phyloP scores from a whole-genome alignment of 306 rosid species.

The Alnus glutinosa region DNA sequence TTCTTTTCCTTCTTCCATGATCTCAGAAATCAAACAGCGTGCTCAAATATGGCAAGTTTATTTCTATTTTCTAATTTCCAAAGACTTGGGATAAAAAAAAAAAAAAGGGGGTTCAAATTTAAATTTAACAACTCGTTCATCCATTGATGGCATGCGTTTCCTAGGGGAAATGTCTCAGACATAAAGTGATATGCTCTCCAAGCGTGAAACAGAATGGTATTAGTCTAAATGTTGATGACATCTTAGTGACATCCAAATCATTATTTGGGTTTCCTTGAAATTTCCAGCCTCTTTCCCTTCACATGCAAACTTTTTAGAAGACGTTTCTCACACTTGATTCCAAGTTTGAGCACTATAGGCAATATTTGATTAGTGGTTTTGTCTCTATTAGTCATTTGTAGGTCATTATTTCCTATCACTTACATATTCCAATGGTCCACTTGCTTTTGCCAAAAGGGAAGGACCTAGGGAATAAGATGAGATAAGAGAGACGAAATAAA shows the following conservation, averaged over 20 bases:
- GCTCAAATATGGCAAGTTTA: background rate
- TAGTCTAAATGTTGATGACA: background rate
- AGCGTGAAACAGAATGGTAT: background rate
- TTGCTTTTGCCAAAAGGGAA: background rate
- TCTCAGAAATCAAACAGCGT: background rate
- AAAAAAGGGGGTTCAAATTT: background rate
- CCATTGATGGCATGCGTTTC: background rate
- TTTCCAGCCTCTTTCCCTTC: background rate
- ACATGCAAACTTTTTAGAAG: background rate
- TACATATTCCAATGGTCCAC: background rate
- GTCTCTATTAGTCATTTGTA: background rate
- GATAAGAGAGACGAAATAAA: slow-evolving; percentile 14
- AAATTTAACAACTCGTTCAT: background rate
- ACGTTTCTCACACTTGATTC: background rate
- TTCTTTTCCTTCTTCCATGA: background rate
- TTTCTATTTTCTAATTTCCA: background rate
- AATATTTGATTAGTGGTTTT: background rate
- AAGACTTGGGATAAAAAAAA: background rate
- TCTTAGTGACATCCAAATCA: too few species aligned
- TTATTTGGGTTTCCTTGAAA: background rate
- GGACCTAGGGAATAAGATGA: slow-evolving; percentile 15
- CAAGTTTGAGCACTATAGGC: background rate
- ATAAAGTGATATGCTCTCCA: background rate
- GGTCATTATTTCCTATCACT: background rate
- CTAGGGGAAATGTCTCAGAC: background rate